Base-by-base conservation (phyloP, 23 red algal genomes). In the Gracilaria domingensis region DNA sequence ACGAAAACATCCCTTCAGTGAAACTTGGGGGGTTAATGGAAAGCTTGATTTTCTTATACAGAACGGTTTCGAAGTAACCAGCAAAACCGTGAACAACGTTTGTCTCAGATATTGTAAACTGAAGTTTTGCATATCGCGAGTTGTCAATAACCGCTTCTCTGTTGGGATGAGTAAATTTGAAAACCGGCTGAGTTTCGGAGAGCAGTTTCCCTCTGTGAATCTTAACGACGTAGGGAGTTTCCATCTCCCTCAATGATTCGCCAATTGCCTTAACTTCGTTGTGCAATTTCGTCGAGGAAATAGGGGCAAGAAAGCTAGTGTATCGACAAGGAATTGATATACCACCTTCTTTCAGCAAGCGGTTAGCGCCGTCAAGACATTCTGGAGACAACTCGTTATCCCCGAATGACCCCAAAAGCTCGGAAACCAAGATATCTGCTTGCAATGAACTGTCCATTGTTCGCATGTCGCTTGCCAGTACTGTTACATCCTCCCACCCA, bases 361-460 rank as follows among this genome's bases (percentile, higher is more conserved):
- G 44, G 33, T 82, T 86, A 37, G 95, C 91, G 20, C 85, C 92
- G 36, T 94, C 91, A 50, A 98, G 71, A 64, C 95, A 98, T 71
- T 98, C 95, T 14, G 95, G 95, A 2, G 89, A 88, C 36, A 98
- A 75, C 73, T 98, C 95, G 58, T 98, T 98, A 58, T 98, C 95
- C 53, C 95, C 95, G 88, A 98, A 98, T 18, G 89, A 93, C 7
- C 95, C 95, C 1, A 98, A 56, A 79, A 98, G 66, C 86, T 98
- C 95, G 1, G 90, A 98, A 28, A 98, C 90, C 40, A 98, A 59
- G 32, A 98, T 88, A 69, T 98, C 89, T 18, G 95, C 95, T 57
- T 82, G 35, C 23, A 87, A 75, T 6, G 70, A 73, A 28, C 86
- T 70, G 32, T 70, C 72, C 85, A 86, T 71, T 35, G n/a, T 62